A percentile compares a stretch with the other conserved stretches of the same genome.
Conservation (phyloP, 805 yeast genomes). For the Teunomyces gatunensis region DNA sequence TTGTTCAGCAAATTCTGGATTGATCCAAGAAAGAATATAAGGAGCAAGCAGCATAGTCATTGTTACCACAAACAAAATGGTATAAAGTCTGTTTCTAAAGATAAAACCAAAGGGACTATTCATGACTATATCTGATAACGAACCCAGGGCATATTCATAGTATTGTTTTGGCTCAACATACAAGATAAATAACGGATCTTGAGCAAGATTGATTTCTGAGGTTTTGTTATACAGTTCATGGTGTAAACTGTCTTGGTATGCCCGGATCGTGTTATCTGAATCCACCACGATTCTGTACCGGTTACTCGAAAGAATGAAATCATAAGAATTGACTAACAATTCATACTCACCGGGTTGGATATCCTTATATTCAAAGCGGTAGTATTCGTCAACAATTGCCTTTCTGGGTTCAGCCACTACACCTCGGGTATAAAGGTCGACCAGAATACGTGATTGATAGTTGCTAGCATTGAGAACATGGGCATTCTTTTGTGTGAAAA, state of each 20-base stretch:
- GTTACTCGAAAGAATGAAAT: slow-evolving; percentile 25
- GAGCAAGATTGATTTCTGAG: slow-evolving; percentile 13
- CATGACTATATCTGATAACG: slow-evolving; percentile 31
- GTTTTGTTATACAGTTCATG: slow-evolving; percentile 16
- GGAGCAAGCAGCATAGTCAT: slow-evolving; percentile 33
- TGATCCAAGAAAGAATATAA: slow-evolving; percentile 23
- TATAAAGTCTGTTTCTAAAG: slow-evolving; percentile 34
- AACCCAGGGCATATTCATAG: slow-evolving; percentile 32
- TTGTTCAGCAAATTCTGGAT: slow-evolving; percentile 38
- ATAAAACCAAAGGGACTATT: slow-evolving; percentile 43
- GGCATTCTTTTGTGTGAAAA: slow-evolving; percentile 9
- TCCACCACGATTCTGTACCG: slow-evolving; percentile 28
- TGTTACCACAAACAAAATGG: slow-evolving; percentile 28
- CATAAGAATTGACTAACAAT: slow-evolving; percentile 33
- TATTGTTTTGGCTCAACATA: slow-evolving; percentile 25
- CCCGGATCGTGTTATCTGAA: slow-evolving; percentile 15
- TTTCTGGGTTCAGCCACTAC: neutral
- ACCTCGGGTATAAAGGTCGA: slow-evolving; percentile 8
- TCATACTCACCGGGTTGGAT: slow-evolving; percentile 33
- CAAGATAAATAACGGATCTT: slow-evolving; percentile 20
- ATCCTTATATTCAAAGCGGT: slow-evolving; percentile 21
- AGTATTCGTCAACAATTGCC: slow-evolving; percentile 20
- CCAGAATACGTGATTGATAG: slow-evolving; percentile 29
- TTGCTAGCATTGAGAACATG: slow-evolving; percentile 34
- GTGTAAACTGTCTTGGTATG: slow-evolving; percentile 20